A percentile compares a stretch with the other conserved stretches of the same genome.
phyloP scores from a whole-genome alignment of 192 early-diverging fungal genomes.

The Gryganskiella cystojenkinii region DNA sequence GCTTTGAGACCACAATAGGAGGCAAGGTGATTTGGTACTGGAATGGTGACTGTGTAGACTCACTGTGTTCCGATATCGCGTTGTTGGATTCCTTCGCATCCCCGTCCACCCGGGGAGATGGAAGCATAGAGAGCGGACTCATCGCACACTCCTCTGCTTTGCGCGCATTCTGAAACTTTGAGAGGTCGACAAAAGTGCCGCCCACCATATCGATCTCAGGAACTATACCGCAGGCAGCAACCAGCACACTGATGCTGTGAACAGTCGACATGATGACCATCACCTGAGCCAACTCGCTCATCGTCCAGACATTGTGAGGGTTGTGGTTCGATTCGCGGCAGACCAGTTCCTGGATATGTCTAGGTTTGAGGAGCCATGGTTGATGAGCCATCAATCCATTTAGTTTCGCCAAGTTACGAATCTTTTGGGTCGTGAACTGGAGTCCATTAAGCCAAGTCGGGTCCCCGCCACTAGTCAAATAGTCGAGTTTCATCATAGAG shows the following conservation, averaged over 20 bases:
- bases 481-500: conserved; percentile 62
- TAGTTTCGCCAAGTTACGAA: conserved; percentile 57
- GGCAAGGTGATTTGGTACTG: conserved; percentile 35
- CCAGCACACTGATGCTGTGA: conserved; percentile 64
- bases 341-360: conserved; percentile 55
- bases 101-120: conserved; percentile 32
- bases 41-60: conserved; percentile 6
- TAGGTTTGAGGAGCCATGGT: conserved; percentile 60
- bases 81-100: conserved; percentile 6
- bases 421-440: conserved; percentile 57
- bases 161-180: conserved; percentile 13
- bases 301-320: conserved; percentile 61
- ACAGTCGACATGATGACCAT: conserved; percentile 60
- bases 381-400: conserved; percentile 62
- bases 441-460: conserved; percentile 62
- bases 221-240: conserved; percentile 63
- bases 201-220: conserved; percentile 68
- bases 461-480: conserved; percentile 62
- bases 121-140: conserved; percentile 45
- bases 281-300: conserved; percentile 64
- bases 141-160: conserved; percentile 23
- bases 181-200: conserved; percentile 49
- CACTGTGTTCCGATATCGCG: conserved; percentile 1
- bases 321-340: conserved; percentile 47
- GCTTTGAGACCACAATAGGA: conserved; percentile 22